These are phyloP conservation scores for Naganishia vishniacii DNA, from an alignment of 768 basidiomycete genomes.

Conservation along the genomic window DNA sequence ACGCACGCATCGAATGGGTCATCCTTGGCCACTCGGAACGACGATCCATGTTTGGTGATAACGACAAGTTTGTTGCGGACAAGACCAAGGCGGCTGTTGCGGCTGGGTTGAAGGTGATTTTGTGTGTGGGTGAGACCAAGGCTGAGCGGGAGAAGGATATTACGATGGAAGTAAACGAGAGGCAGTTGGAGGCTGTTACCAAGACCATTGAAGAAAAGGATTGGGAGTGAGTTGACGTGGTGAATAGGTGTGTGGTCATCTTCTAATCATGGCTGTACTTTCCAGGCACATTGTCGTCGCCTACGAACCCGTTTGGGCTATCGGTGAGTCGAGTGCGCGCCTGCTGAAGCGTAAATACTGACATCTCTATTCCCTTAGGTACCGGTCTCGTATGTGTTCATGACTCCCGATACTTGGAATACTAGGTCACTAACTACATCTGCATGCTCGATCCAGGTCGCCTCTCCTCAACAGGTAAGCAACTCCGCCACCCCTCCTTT, in stretches of 20 bases:
- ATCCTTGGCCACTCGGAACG: conserved; percentile 97
- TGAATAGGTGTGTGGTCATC: conserved; percentile 1
- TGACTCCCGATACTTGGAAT: background rate
- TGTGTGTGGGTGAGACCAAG: conserved; percentile 93
- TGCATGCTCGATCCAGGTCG: background rate
- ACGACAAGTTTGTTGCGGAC: conserved; percentile 69
- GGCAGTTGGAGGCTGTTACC: conserved; percentile 63
- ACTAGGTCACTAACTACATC: background rate
- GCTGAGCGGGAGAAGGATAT: conserved; percentile 71
- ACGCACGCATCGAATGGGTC: conserved; percentile 82
- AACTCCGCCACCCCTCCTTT: background rate
- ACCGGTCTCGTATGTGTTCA: conserved; percentile 4
- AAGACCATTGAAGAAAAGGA: conserved; percentile 57
- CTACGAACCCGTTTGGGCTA: conserved; percentile 76
- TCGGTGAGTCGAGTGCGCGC: conserved; percentile 54
- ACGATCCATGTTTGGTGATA: conserved; percentile 83
- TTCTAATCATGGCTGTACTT: too few species aligned
- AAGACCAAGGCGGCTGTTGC: conserved; percentile 82
- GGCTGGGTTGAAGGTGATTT: conserved; percentile 73
- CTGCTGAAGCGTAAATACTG: background rate
- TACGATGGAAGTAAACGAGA: conserved; percentile 73
- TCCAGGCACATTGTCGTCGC: conserved; percentile 73
- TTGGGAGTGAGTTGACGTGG: conserved; percentile 64
- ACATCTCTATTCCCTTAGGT: conserved; percentile 4
- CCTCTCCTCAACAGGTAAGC: background rate